Evolutionary conservation across 208 protist species (phyloP), one percentile per base, ranked within the genome.

Genomic region (Endotrypanum monterogeii): DNA sequence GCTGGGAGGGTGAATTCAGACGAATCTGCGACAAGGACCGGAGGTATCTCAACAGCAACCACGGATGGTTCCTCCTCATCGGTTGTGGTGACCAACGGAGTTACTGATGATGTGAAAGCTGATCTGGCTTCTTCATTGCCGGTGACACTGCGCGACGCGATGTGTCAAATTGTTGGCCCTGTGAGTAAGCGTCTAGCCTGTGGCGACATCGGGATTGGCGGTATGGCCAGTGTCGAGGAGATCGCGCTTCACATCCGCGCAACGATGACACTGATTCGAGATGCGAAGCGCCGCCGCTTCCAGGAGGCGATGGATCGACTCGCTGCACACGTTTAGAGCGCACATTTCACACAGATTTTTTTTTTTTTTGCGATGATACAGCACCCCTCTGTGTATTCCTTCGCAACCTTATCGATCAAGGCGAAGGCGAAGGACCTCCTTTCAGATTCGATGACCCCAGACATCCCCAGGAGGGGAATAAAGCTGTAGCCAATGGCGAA

Each of bases 181-280:
- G 84, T 99, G 25, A 65, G 69, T 57, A 99, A 99, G 84, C 67
- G 71, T 30, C 80, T 99, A 0, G 98, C 97, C 12, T 99, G 98
- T 83, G 96, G 96, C 3, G 98, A 99, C 71, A 78, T 93, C 9
- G 98, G 98, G 56, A 85, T 93, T 12, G 97, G 97, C 48, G 98
- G 94, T 16, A 98, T 99, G 96, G 96, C 94, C 3, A 57, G 74
- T 0, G 90, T 96, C 44, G 85, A 92, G 35, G 83, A 90, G 52
- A 96, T 98, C n/a, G 89, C 84, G n/a, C 75, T 65, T 20, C 75
- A 73, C 37, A 87, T 94, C 52, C 77, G 78, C 5, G 75, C 85
- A 50, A 94, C 92, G 1, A 89, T 91, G 83, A 75, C 80, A 28
- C 80, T 94, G 3, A 87, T 96, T 52, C 88, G 92, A 14, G 61